Percentiles rank a stretch among this genome's conserved stretches.
Evolutionary conservation across 352 stramenopile genomes (phyloP).

Genomic region (Nothophytophthora sp.): DNA sequence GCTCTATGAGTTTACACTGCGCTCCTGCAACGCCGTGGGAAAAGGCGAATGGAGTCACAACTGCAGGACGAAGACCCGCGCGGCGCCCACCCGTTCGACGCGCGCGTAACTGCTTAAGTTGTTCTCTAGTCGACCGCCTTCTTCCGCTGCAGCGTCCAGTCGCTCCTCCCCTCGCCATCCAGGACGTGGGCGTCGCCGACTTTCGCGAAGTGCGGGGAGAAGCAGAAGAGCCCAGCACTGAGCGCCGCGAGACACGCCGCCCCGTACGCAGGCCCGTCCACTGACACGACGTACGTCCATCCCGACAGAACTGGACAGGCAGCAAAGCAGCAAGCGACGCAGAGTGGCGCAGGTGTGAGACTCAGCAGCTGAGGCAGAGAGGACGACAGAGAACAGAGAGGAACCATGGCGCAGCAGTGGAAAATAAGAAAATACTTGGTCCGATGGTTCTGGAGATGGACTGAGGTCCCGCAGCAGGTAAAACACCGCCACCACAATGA

Average conservation of each 20-base stretch:
- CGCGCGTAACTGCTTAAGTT: slow-evolving; percentile 5
- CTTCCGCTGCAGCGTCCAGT: slow-evolving; percentile 17
- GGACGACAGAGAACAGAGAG: background rate
- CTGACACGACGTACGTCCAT: slow-evolving; percentile 72
- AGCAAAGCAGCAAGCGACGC: background rate
- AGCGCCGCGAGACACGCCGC: slow-evolving; percentile 59
- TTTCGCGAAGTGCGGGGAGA: slow-evolving; percentile 59
- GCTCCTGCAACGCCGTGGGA: slow-evolving; percentile 56
- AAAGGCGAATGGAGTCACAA: slow-evolving; percentile 58
- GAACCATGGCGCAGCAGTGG: background rate
- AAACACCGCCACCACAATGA: background rate
- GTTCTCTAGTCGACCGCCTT: slow-evolving; percentile 37
- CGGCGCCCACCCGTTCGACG: slow-evolving; percentile 30
- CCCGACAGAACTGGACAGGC: slow-evolving; percentile 65
- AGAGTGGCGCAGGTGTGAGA: background rate
- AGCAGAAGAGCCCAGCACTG: slow-evolving; percentile 65
- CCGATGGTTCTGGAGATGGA: slow-evolving; percentile 78
- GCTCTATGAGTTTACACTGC: slow-evolving; percentile 60
- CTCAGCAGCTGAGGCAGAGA: background rate
- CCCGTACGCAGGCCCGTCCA: slow-evolving; percentile 70
- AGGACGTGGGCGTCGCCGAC: slow-evolving; percentile 26
- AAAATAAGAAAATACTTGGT: slow-evolving; percentile 50
- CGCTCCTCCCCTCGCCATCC: slow-evolving; percentile 15
- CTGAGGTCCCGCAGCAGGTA: slow-evolving; percentile 24
- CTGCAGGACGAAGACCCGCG: slow-evolving; percentile 39